Base-by-base conservation (phyloP, 2,329 filamentous ascomycete genomes). In the Diaporthe ampelina region DNA sequence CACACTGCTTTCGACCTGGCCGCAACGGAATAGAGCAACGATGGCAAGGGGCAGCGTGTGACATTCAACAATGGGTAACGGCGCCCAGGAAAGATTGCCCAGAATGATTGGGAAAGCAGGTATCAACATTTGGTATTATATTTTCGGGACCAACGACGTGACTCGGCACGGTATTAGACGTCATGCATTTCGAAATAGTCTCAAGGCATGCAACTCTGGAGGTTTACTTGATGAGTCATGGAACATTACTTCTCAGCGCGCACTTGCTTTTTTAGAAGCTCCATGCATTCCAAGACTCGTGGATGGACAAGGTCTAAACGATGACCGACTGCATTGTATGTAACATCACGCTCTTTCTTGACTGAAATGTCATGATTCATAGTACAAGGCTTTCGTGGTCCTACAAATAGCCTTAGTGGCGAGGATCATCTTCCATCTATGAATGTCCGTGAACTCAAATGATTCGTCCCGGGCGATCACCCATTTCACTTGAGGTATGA, bases 181-280 rank as follows among this genome's bases (percentile, higher is more conserved):
- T 58, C 56, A 58, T 58, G 6, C 56, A 58, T 58, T 32, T 58
- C 24, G 21, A 58, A n/a, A 24, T 21, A 11, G 56, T 58, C 37
- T 17, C 19, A 58, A 35, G 32, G 19, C 26, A n/a, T 24, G 56
- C 19, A 24, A 58, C 19, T 15, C 9, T 40, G 37, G 3, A 13
- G 32, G 56, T 35, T 37, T 58, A 32, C 21, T 58, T 17, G 29
- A 13, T 2, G 9, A 32, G 17, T 13, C 8, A 32, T 32, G 54
- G 15, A 57, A 19, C 17, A n/a, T 7, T 4, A 19, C 21, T 57
- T n/a, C 9, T 57, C 54, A 11, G 8, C 17, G 19, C 19, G 54
- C 54, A 17, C 19, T 35, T 17, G 56, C 56, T 37, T 58, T 58
- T 26, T 58, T 58, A 58, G 56, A 58, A 58, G 56, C 56, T 58